Base-by-base conservation (phyloP, 495 filamentous ascomycete genomes). In the Pseudotulostoma volvatum region DNA sequence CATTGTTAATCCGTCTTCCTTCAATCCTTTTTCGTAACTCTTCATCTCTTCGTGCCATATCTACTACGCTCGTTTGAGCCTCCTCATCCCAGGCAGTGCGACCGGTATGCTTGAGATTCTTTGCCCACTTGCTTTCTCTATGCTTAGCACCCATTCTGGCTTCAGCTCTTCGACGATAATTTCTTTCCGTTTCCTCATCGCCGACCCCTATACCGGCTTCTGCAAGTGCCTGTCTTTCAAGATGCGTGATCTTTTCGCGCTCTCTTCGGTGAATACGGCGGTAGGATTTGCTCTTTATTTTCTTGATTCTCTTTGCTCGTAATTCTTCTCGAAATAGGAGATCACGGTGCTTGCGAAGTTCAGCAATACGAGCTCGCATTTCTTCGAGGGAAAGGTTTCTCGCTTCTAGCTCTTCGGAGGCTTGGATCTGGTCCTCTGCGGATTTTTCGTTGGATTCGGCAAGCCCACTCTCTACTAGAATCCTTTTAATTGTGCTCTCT, bases 251-350 rank as follows among this genome's bases (percentile, higher is more conserved):
- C 41, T 74, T 74, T 51, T 84, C 74, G 9, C 76, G 70, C 48
- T 94, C 83, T 48, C 82, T 93, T 25, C 90, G 77, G 53, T 95
- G 92, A 16, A 96, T 77, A 36, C 86, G 76, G 13, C 85, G 78
- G 51, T 87, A 97, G 0, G 85, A 72, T 51, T 93, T 96, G 48
- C 79, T 86, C 64, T 97, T 97, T 54, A 97, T 97, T 64, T 95
- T 96, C 57, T 94, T 93, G 56, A 97, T 81, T 2, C 90, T 77
- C 59, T 88, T 93, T 3, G 85, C 72, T 37, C 84, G 76, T 0
- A 78, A 71, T 55, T 93, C 81, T 54, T 97, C 92, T n/a, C 88
- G 71, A 42, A 92, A 94, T 34, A 93, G 63, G 3, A 95, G 59
- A 45, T 96, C 90, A 40, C 92, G 66, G 38, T 80, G 74, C 45